Conservation (phyloP, 352 stramenopile genomes). For the Phytophthora rubi region DNA sequence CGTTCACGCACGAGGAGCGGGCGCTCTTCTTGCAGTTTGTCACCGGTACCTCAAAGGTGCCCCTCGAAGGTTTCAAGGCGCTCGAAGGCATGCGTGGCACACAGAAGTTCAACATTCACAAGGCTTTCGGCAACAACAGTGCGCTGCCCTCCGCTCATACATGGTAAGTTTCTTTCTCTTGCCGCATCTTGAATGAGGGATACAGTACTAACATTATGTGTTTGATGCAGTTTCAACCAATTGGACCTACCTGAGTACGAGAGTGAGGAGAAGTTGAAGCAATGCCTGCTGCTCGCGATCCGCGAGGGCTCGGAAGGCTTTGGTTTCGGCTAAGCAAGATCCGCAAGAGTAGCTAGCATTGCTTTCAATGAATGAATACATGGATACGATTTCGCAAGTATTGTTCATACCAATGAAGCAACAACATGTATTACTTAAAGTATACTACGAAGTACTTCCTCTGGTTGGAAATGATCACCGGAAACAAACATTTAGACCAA, state of each 20-base stretch:
- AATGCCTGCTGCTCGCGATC: constrained; percentile 97
- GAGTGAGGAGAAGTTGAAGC: constrained; percentile 96
- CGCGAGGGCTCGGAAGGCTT: constrained; percentile 98
- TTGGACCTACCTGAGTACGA: constrained; percentile 99
- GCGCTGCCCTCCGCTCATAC: constrained; percentile 95
- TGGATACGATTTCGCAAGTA: constrained; percentile 1
- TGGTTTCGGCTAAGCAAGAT: constrained; percentile 94
- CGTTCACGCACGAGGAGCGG: constrained; percentile 92
- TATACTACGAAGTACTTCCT: no score
- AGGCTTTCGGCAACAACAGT: constrained; percentile 92
- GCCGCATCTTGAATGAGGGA: neutral
- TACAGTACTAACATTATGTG: constrained; percentile 20
- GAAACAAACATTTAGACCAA: no score
- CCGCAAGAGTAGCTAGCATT: constrained; percentile 1
- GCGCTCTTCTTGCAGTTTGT: constrained; percentile 95
- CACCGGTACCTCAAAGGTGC: constrained; percentile 93
- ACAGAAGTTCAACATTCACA: constrained; percentile 99
- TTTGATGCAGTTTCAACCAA: constrained; percentile 95
- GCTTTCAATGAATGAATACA: constrained; percentile 23
- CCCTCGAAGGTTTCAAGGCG: constrained; percentile 98
- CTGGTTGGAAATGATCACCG: no score
- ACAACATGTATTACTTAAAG: no score
- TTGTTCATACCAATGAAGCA: neutral
- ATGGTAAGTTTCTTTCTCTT: constrained; percentile 73
- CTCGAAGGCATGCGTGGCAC: constrained; percentile 99